Conservation (phyloP, 805 yeast genomes). For the Yarrowia sp. region DNA sequence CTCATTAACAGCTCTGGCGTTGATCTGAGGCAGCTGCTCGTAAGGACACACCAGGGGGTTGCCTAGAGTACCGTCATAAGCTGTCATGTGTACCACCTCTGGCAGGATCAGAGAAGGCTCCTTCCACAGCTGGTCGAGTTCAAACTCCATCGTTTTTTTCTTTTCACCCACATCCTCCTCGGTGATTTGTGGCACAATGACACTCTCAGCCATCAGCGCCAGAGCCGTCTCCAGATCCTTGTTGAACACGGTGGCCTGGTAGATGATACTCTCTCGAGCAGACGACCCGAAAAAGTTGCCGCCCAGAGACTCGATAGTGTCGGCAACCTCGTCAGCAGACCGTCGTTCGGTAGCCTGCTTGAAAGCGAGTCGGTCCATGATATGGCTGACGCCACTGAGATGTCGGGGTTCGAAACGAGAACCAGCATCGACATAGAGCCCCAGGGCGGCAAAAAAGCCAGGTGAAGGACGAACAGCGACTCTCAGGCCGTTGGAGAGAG, state of each 20-base stretch:
- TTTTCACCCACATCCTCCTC: constrained; percentile 74
- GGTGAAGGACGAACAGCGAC: constrained; percentile 84
- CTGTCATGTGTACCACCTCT: constrained; percentile 83
- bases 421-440: constrained; percentile 87
- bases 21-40: constrained; percentile 59
- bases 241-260: constrained; percentile 93
- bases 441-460: constrained; percentile 87
- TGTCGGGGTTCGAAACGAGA: constrained; percentile 69
- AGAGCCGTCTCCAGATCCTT: constrained; percentile 79
- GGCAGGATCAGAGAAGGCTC: constrained; percentile 86
- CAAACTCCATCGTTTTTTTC: constrained; percentile 70
- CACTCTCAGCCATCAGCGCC: constrained; percentile 71
- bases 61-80: constrained; percentile 78
- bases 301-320: constrained; percentile 73
- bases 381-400: constrained; percentile 74
- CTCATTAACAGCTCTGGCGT: constrained; percentile 50
- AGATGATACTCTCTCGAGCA: constrained; percentile 85
- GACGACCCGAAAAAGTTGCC: constrained; percentile 94
- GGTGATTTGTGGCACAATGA: constrained; percentile 64
- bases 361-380: constrained; percentile 80
- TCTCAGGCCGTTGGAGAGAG: constrained; percentile 71
- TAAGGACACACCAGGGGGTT: constrained; percentile 79
- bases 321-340: constrained; percentile 68
- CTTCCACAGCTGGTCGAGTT: constrained; percentile 73
- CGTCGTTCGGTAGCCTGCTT: constrained; percentile 37